Evolutionary conservation across 495 filamentous ascomycete species (phyloP).

Genomic region (Pseudevernia furfuracea): DNA sequence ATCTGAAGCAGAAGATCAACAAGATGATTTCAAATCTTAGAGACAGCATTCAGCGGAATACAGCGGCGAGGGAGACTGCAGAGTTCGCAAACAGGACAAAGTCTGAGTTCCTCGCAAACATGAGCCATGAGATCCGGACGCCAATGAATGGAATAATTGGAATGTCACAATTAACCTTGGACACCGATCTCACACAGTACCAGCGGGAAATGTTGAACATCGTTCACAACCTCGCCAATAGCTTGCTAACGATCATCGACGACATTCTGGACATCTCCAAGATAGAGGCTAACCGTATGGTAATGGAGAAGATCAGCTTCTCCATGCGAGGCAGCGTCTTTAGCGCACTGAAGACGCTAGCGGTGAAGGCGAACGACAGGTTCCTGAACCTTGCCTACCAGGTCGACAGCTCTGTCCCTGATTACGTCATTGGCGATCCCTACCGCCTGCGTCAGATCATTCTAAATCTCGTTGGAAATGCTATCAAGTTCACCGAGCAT

Average conservation of each 20-base stretch:
- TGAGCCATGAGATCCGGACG: constrained; percentile 98
- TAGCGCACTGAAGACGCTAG: constrained; percentile 92
- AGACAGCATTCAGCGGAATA: constrained; percentile 96
- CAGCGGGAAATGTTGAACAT: constrained; percentile 99
- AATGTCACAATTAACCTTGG: constrained; percentile 95
- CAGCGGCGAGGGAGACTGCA: constrained; percentile 89
- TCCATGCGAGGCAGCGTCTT: constrained; percentile 93
- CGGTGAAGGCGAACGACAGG: constrained; percentile 96
- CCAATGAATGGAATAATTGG: constrained; percentile 86
- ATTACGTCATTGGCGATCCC: constrained; percentile 94
- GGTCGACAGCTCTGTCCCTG: constrained; percentile 88
- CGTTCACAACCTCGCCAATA: constrained; percentile 95
- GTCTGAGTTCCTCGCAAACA: constrained; percentile 97
- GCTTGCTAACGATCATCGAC: constrained; percentile 95
- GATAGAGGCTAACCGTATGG: constrained; percentile 99
- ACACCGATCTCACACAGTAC: constrained; percentile 82
- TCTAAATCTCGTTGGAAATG: constrained; percentile 53
- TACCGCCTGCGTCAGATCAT: constrained; percentile 95
- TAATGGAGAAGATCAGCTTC: constrained; percentile 96
- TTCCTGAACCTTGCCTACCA: constrained; percentile 89
- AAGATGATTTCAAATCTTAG: constrained; percentile 95
- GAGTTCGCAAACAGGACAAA: constrained; percentile 98
- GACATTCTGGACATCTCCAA: constrained; percentile 99
- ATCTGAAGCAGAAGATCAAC: constrained; percentile 98
- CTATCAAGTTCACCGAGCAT: constrained; percentile 90